Conservation (phyloP, 306 rosid species). For the Castanopsis chinensis region DNA sequence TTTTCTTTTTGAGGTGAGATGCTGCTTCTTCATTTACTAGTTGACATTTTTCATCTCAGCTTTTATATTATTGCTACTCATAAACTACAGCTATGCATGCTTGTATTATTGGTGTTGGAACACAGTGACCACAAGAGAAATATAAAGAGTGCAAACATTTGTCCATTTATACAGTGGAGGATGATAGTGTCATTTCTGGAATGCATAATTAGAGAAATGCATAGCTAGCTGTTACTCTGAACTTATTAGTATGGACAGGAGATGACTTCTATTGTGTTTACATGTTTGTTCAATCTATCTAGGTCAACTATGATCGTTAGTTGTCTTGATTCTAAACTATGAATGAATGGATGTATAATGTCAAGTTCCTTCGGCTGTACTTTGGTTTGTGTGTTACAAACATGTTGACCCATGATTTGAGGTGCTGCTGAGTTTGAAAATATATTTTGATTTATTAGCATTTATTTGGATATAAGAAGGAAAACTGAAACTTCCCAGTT, state of each 20-base stretch:
- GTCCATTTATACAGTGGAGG: not conserved
- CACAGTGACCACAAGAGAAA: not conserved
- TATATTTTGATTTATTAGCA: not conserved
- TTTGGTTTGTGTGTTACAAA: not conserved
- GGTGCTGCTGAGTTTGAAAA: not conserved
- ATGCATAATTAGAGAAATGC: not conserved
- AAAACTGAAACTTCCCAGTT: not conserved
- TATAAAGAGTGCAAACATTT: not conserved
- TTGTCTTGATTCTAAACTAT: not conserved
- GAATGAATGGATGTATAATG: not conserved
- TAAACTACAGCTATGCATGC: constrained; percentile 11
- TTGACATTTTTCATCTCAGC: constrained; percentile 20
- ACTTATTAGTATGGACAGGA: not conserved
- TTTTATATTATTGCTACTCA: constrained; percentile 6
- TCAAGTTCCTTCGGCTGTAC: not conserved
- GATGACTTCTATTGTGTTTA: not conserved
- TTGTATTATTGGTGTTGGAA: not conserved
- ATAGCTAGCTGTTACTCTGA: not conserved
- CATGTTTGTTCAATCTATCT: not conserved
- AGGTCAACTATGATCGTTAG: not conserved
- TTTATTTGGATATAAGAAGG: not conserved
- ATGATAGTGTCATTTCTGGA: not conserved
- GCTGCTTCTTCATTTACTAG: constrained; percentile 16
- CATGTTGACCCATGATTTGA: not conserved
- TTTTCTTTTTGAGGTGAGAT: constrained; percentile 83